These are phyloP conservation scores for Dactylella cylindrospora DNA, from an alignment of 2,329 filamentous ascomycete genomes.

Conservation along the genomic window DNA sequence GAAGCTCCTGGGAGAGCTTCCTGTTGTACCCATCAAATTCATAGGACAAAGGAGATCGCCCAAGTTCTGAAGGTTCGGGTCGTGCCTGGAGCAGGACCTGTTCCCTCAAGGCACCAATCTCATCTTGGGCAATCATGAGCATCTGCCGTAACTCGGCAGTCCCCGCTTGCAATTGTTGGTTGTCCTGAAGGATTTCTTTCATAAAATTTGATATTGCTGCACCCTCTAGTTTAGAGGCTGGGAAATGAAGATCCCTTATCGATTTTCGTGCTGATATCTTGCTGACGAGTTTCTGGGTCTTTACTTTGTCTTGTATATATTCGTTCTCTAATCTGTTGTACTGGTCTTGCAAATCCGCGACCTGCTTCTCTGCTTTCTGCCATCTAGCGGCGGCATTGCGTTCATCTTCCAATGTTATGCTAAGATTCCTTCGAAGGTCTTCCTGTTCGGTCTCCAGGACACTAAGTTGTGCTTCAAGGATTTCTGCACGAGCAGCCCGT, in stretches of 20 bases:
- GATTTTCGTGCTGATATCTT: slow-evolving; percentile 60
- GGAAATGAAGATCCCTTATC: slow-evolving; percentile 30
- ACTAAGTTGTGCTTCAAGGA: slow-evolving; percentile 77
- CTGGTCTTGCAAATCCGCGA: slow-evolving; percentile 79
- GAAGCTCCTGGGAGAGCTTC: slow-evolving; percentile 69
- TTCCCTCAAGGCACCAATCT: slow-evolving; percentile 82
- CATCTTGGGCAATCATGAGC: slow-evolving; percentile 86
- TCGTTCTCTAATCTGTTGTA: slow-evolving; percentile 86
- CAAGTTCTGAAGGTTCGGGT: slow-evolving; percentile 59
- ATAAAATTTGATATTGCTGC: slow-evolving; percentile 70
- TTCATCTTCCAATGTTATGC: slow-evolving; percentile 70
- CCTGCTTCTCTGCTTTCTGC: slow-evolving; percentile 77
- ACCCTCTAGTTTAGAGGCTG: slow-evolving; percentile 32
- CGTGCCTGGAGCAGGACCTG: slow-evolving; percentile 80
- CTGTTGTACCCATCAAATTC: slow-evolving; percentile 38
- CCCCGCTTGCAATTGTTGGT: slow-evolving; percentile 86
- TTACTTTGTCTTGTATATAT: slow-evolving; percentile 47
- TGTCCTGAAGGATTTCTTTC: slow-evolving; percentile 90
- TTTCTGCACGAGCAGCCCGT: slow-evolving; percentile 68
- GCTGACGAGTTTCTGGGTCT: slow-evolving; percentile 59
- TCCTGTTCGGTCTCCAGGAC: slow-evolving; percentile 80
- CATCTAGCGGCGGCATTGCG: slow-evolving; percentile 77
- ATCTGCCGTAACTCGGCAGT: slow-evolving; percentile 90
- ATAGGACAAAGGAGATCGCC: slow-evolving; percentile 48
- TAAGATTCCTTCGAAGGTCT: slow-evolving; percentile 67